These are phyloP conservation scores for Taphrina pruni DNA, from an alignment of 1,139 yeast genomes.

Conservation along the genomic window DNA sequence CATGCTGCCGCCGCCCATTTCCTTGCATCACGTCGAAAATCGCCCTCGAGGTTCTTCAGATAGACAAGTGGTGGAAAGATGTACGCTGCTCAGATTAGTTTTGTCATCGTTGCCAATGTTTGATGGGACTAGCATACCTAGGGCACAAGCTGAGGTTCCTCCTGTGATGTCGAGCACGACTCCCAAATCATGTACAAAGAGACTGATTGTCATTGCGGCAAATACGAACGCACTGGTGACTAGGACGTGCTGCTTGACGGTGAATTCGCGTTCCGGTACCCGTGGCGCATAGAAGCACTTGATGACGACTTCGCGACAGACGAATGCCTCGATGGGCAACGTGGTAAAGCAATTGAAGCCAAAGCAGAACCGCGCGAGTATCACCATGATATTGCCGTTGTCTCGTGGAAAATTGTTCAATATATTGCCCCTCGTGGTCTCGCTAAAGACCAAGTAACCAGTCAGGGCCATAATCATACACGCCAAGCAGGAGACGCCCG, in stretches of 20 bases:
- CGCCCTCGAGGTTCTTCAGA: constrained; percentile 65
- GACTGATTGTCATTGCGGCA: constrained; percentile 73
- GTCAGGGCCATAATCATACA: constrained; percentile 80
- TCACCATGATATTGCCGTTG: constrained; percentile 55
- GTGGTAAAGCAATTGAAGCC: constrained; percentile 77
- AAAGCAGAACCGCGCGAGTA: constrained; percentile 81
- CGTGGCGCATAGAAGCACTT: constrained; percentile 60
- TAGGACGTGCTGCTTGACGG: constrained; percentile 58
- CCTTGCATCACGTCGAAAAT: constrained; percentile 51
- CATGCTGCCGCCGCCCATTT: constrained; percentile 66
- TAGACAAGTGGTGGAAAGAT: constrained; percentile 87
- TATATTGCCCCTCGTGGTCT: constrained; percentile 81
- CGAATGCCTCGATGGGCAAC: constrained; percentile 87
- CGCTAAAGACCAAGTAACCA: constrained; percentile 78
- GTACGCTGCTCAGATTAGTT: constrained; percentile 59
- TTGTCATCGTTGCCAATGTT: too few species aligned
- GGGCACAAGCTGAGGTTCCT: constrained; percentile 86
- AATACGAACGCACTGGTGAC: constrained; percentile 72
- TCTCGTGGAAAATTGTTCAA: constrained; percentile 80
- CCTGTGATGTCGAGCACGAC: constrained; percentile 88
- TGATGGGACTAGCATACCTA: constrained; percentile 51
- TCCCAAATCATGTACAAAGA: constrained; percentile 86
- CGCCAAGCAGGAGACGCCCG: constrained; percentile 77
- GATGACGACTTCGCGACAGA: constrained; percentile 79
- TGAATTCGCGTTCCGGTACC: constrained; percentile 38